A percentile compares a stretch with the other conserved stretches of the same genome.
phyloP scores from a whole-genome alignment of 2,329 filamentous ascomycete genomes.

The Diaporthe sp. region DNA sequence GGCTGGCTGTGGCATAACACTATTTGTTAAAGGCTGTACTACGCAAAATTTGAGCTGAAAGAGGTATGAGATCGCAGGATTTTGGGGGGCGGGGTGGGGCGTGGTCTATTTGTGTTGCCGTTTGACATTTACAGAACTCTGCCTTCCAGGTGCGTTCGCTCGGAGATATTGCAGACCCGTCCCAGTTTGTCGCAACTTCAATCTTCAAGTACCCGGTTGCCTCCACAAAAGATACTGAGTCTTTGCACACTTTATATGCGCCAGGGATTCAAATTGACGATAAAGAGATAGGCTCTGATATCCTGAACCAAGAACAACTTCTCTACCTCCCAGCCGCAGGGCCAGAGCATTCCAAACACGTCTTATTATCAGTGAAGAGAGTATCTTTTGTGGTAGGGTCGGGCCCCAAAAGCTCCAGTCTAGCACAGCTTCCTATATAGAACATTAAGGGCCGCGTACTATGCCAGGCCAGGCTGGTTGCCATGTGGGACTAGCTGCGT shows the following conservation, averaged over 20 bases:
- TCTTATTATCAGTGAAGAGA: not conserved
- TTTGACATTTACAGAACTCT: too few relatives aligned
- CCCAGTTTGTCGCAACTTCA: not conserved
- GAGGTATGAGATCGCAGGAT: too few relatives aligned
- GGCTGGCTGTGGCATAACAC: too few relatives aligned
- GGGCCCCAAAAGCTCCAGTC: too few relatives aligned
- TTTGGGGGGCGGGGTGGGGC: too few relatives aligned
- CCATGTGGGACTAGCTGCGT: too few relatives aligned
- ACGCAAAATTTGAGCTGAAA: too few relatives aligned
- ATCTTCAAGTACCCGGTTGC: not conserved
- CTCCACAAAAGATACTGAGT: rapidly evolving
- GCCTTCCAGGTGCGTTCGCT: not conserved
- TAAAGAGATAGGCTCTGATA: not conserved
- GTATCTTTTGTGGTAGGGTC: too few relatives aligned
- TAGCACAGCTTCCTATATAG: too few relatives aligned
- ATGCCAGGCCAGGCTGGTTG: not conserved
- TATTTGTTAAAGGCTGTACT: too few relatives aligned
- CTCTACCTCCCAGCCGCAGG: not conserved
- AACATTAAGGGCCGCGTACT: not conserved
- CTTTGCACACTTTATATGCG: not conserved
- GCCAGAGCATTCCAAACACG: too few relatives aligned
- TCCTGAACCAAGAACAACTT: not conserved
- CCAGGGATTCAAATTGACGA: not conserved
- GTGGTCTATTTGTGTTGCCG: too few relatives aligned
- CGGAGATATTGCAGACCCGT: not conserved